Percentiles rank a stretch among this genome's conserved stretches.
These are phyloP conservation scores for Yarrowia galli DNA, from an alignment of 1,139 yeast genomes.

Conservation along the genomic window DNA sequence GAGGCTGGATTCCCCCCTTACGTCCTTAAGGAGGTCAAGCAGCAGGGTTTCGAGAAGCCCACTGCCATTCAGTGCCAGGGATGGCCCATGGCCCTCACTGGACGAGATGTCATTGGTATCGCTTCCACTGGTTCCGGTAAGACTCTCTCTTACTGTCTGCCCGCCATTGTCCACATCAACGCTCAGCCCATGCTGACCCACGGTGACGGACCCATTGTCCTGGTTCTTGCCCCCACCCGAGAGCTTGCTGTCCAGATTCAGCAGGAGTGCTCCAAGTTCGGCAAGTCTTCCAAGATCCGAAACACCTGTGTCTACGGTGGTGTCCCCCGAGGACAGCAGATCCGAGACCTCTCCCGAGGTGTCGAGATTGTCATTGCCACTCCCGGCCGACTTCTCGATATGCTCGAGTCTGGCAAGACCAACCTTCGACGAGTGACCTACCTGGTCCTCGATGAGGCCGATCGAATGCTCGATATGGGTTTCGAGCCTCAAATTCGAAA, in stretches of 20 bases:
- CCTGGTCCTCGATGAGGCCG: slow-evolving; percentile 96
- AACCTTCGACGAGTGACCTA: slow-evolving; percentile 96
- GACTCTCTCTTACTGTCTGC: slow-evolving; percentile 94
- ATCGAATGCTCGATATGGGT: slow-evolving; percentile 90
- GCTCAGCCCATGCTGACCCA: slow-evolving; percentile 93
- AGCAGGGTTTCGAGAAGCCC: slow-evolving; percentile 92
- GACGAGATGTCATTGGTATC: slow-evolving; percentile 98
- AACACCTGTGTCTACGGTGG: slow-evolving; percentile 99
- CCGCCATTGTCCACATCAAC: slow-evolving; percentile 95
- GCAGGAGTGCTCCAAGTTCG: slow-evolving; percentile 93
- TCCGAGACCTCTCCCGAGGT: slow-evolving; percentile 94
- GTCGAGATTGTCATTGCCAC: slow-evolving; percentile 94
- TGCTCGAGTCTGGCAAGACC: slow-evolving; percentile 94
- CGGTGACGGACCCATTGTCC: slow-evolving; percentile 97
- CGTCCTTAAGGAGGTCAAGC: slow-evolving; percentile 85
- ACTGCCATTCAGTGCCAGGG: slow-evolving; percentile 99
- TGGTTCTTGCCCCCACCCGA: slow-evolving; percentile 98
- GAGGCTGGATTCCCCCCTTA: slow-evolving; percentile 98
- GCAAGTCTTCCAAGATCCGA: slow-evolving; percentile 88
- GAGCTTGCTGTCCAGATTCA: slow-evolving; percentile 98
- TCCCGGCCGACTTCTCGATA: slow-evolving; percentile 98
- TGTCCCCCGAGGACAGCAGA: slow-evolving; percentile 97
- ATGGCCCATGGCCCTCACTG: slow-evolving; percentile 99
- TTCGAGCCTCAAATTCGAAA: slow-evolving; percentile 96
- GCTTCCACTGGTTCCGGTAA: slow-evolving; percentile 99